These are phyloP conservation scores for Chlamydomonas eustigma DNA, from an alignment of 139 green algal genomes.

Conservation along the genomic window DNA sequence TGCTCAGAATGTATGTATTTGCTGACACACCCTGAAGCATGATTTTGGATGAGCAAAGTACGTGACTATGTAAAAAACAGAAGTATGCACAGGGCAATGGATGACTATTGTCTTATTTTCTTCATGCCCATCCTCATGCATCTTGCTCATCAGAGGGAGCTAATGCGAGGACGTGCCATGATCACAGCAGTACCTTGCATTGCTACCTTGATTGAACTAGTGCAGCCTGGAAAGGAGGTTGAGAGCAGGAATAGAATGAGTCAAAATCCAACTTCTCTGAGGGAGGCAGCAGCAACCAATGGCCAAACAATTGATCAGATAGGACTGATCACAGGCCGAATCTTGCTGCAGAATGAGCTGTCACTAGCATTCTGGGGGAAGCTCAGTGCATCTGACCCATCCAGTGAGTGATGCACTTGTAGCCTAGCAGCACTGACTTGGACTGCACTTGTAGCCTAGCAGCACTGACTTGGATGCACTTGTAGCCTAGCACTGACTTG, in stretches of 20 bases:
- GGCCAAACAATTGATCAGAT: not conserved
- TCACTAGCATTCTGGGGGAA: slow-evolving; percentile 6
- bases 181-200: not conserved
- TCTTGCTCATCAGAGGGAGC: not conserved
- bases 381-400: not conserved
- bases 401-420: too few relatives aligned
- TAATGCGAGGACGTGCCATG: not conserved
- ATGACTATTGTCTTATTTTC: too few relatives aligned
- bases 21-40: too few relatives aligned
- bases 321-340: not conserved
- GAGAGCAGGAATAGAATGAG: too few relatives aligned
- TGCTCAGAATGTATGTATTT: not conserved
- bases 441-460: too few relatives aligned
- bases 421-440: too few relatives aligned
- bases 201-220: not conserved
- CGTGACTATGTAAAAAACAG: too few relatives aligned
- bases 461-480: too few relatives aligned
- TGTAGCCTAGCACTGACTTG: too few relatives aligned
- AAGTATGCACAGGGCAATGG: too few relatives aligned
- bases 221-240: too few relatives aligned
- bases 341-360: not conserved
- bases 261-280: not conserved
- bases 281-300: not conserved
- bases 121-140: not conserved
- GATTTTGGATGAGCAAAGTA: too few relatives aligned